These are phyloP conservation scores for Fusarium sp. DNA, from an alignment of 2,329 filamentous ascomycete species.

Conservation along the genomic window DNA sequence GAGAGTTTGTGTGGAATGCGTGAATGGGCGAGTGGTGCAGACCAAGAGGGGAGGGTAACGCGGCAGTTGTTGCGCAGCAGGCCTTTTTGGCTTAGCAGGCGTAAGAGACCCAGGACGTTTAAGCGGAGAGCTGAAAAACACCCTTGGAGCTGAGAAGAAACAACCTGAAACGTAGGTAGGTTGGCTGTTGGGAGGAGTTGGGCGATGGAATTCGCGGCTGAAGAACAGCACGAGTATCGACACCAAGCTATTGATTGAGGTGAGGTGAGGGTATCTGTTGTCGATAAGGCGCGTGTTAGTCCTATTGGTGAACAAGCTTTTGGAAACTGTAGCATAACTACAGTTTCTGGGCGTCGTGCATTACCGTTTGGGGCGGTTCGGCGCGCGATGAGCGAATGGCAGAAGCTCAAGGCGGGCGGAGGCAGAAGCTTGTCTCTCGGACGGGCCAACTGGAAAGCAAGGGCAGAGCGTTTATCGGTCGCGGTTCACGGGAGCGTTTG, in stretches of 20 bases:
- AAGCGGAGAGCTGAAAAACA: neutral
- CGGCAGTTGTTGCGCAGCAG: slow-evolving; percentile 12
- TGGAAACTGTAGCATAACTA: neutral
- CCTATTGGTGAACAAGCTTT: neutral
- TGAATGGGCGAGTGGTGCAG: neutral
- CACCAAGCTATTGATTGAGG: neutral
- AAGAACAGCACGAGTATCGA: slow-evolving; percentile 1
- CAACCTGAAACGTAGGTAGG: slow-evolving; percentile 7
- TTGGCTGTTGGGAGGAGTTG: slow-evolving; percentile 10
- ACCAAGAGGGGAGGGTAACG: slow-evolving; percentile 10
- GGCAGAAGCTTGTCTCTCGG: slow-evolving; percentile 21
- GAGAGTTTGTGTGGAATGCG: slow-evolving; percentile 4
- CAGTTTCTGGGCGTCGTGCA: slow-evolving; percentile 17
- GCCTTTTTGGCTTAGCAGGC: slow-evolving; percentile 17
- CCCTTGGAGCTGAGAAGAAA: slow-evolving; percentile 11
- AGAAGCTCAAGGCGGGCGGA: slow-evolving; percentile 13
- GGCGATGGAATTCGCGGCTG: neutral
- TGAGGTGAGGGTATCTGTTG: neutral
- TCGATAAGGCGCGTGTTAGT: neutral
- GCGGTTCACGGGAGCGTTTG: slow-evolving; percentile 24
- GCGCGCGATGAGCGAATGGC: slow-evolving; percentile 31
- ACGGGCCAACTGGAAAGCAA: slow-evolving; percentile 7
- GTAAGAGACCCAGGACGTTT: neutral
- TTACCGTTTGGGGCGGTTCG: slow-evolving; percentile 37
- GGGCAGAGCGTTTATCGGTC: slow-evolving; percentile 26